Conservation (phyloP, 345 rosid genomes). For the Rubroshorea leprosula region DNA sequence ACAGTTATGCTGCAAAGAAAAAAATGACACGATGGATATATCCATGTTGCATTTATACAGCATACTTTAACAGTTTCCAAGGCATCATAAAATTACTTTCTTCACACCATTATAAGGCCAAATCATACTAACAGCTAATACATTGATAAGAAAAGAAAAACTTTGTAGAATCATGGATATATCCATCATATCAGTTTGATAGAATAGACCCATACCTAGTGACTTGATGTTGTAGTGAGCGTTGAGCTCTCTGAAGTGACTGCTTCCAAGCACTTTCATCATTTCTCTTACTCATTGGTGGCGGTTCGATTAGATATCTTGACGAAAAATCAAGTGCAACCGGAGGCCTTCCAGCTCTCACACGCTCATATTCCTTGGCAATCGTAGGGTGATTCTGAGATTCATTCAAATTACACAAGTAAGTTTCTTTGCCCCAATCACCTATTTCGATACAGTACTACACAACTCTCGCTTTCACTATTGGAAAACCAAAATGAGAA, state of each 20-base stretch:
- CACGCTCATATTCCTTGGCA: constrained; percentile 87
- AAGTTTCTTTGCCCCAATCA: background rate
- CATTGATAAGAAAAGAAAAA: background rate
- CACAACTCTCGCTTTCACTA: too few relatives aligned
- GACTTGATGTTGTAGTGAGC: constrained; percentile 72
- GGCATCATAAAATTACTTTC: background rate
- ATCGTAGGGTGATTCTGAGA: constrained; percentile 75
- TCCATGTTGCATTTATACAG: background rate
- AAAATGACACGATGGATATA: too few relatives aligned
- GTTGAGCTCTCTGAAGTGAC: constrained; percentile 71
- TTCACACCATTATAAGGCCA: background rate
- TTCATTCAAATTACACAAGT: constrained; percentile 14
- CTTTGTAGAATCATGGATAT: background rate
- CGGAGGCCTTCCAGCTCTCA: constrained; percentile 91
- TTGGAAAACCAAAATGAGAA: too few relatives aligned
- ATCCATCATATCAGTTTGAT: background rate
- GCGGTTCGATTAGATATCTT: constrained; percentile 62
- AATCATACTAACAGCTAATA: background rate
- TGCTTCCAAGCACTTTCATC: constrained; percentile 92
- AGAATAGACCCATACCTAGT: constrained; percentile 42
- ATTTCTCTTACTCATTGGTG: constrained; percentile 53
- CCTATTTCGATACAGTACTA: too few relatives aligned
- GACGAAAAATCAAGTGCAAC: constrained; percentile 60
- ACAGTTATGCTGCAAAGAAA: too few relatives aligned
- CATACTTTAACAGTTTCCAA: background rate